phyloP scores from a whole-genome alignment of 805 yeast genomes.

The Middelhovenomyces tepae region DNA sequence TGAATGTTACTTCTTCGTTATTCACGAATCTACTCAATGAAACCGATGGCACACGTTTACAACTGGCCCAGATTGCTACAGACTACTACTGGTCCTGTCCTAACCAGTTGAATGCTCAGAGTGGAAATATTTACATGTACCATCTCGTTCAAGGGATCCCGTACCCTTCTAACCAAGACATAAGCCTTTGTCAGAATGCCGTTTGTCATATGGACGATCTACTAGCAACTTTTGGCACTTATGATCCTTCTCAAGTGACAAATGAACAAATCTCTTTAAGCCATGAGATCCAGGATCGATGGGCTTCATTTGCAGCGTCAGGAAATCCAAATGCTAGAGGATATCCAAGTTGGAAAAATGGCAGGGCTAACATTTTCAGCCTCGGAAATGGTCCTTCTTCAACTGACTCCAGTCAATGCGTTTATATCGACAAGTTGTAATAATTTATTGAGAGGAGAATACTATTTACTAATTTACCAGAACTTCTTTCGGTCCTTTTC shows the following conservation, averaged over 20 bases:
- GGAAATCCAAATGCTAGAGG: constrained; percentile 19
- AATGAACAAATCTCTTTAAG: constrained; percentile 15
- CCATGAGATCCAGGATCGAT: constrained; percentile 20
- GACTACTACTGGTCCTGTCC: constrained; percentile 22
- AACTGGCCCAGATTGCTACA: constrained; percentile 13
- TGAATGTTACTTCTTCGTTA: neutral
- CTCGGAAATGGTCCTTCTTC: too few species aligned
- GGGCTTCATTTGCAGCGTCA: constrained; percentile 20
- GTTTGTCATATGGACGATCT: constrained; percentile 27
- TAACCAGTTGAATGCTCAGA: constrained; percentile 10
- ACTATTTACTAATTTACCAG: too few species aligned
- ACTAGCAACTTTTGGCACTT: constrained; percentile 23
- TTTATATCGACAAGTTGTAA: neutral
- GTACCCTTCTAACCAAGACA: constrained; percentile 14
- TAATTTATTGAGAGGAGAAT: neutral
- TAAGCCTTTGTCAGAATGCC: constrained; percentile 14
- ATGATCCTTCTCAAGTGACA: constrained; percentile 10
- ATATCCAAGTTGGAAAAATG: constrained; percentile 16
- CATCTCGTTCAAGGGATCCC: constrained; percentile 20
- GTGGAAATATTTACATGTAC: constrained; percentile 16
- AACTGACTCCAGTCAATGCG: neutral
- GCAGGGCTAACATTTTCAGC: too few species aligned
- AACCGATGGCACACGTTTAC: constrained; percentile 10
- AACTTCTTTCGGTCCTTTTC: too few species aligned
- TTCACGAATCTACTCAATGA: constrained; percentile 1